phyloP scores from a whole-genome alignment of 2,329 filamentous ascomycete genomes.

The Apiospora pterosperma region DNA sequence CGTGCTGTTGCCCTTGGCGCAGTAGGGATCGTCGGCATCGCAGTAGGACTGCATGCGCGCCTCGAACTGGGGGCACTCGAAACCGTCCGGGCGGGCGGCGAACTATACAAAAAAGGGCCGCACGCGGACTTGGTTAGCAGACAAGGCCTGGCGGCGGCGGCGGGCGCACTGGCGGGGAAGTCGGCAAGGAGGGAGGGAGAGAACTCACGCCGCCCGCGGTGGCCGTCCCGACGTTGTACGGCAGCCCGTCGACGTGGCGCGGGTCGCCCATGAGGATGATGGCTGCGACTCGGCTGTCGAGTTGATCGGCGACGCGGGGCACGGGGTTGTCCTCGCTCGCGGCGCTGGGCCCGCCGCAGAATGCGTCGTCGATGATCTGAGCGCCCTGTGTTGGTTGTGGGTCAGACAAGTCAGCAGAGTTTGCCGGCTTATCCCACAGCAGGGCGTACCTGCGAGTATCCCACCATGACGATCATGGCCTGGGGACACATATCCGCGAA shows the following conservation, averaged over 20 bases:
- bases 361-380: conserved; percentile 59
- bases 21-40: conserved; percentile 58
- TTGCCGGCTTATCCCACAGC: neutral
- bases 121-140: too few relatives aligned
- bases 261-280: conserved; percentile 61
- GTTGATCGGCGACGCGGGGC: conserved; percentile 37
- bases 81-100: conserved; percentile 51
- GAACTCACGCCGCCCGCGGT: conserved; percentile 49
- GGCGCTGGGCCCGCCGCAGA: conserved; percentile 56
- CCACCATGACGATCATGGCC: conserved; percentile 54
- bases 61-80: conserved; percentile 46
- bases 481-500: conserved; percentile 52
- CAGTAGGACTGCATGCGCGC: conserved; percentile 56
- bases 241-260: conserved; percentile 45
- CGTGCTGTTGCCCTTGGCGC: conserved; percentile 53
- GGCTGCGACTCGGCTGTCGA: conserved; percentile 50
- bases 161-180: too few relatives aligned
- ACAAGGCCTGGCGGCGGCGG: too few relatives aligned
- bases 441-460: conserved; percentile 53
- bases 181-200: neutral
- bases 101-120: conserved; percentile 36
- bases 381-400: conserved; percentile 41
- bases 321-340: conserved; percentile 43
- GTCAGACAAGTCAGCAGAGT: neutral
- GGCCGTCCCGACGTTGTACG: conserved; percentile 58